Conservation (phyloP, 2,329 filamentous ascomycete species). For the Aspergillus novoparasiticus region DNA sequence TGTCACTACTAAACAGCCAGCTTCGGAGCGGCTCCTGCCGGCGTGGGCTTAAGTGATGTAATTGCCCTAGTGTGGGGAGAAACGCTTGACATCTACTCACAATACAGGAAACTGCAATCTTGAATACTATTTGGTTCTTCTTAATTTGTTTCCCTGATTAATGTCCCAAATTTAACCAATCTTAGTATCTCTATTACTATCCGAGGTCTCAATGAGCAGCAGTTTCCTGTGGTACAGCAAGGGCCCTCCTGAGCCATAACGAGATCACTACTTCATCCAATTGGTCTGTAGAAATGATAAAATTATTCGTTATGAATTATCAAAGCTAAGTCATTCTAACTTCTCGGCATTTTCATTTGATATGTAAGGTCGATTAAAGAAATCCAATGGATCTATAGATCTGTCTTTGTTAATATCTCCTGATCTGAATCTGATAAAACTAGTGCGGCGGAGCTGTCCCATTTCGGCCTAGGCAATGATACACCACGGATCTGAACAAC, state of each 20-base stretch:
- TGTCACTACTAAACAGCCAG: constrained; percentile 1
- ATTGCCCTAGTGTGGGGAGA: neutral
- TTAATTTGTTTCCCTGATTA: neutral
- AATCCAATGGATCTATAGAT: neutral
- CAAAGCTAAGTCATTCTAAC: no score
- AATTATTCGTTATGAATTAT: neutral
- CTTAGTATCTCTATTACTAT: neutral
- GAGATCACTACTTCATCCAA: neutral
- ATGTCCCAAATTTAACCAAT: neutral
- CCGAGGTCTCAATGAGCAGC: neutral
- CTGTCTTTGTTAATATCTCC: neutral
- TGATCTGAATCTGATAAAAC: neutral
- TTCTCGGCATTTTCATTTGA: neutral
- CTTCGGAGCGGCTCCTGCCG: constrained; percentile 17
- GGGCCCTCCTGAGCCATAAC: neutral
- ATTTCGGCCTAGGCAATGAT: neutral
- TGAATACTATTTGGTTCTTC: neutral
- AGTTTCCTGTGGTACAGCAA: neutral
- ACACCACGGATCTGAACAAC: neutral
- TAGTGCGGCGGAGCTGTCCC: constrained; percentile 3
- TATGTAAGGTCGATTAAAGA: neutral
- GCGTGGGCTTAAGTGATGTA: constrained; percentile 11
- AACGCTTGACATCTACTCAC: neutral
- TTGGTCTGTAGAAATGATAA: neutral
- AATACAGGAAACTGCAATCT: neutral